Evolutionary conservation across 2,329 filamentous ascomycete species (phyloP).

Genomic region (Claviceps pazoutovae): DNA sequence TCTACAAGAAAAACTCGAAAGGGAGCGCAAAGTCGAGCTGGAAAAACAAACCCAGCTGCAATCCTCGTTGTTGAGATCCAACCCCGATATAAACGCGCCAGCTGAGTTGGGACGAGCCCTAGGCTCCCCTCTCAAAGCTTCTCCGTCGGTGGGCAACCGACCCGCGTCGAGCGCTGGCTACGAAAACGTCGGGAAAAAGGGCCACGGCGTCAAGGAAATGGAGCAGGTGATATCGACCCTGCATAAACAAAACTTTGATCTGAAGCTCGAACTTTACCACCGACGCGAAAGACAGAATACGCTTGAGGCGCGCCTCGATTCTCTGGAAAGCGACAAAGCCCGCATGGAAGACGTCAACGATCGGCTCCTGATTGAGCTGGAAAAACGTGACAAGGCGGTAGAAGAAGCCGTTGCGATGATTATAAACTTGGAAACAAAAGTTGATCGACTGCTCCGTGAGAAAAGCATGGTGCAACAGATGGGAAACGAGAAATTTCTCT

Average conservation of each 20-base stretch:
- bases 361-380: constrained; percentile 43
- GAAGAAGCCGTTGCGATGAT: constrained; percentile 60
- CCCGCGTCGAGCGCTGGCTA: constrained; percentile 28
- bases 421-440: constrained; percentile 45
- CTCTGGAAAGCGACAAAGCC: constrained; percentile 37
- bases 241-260: constrained; percentile 64
- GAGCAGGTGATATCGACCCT: constrained; percentile 54
- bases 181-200: constrained; percentile 33
- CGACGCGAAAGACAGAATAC: constrained; percentile 48
- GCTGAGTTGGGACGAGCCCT: constrained; percentile 24
- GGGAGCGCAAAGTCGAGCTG: constrained; percentile 34
- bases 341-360: constrained; percentile 46
- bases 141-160: constrained; percentile 22
- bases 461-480: constrained; percentile 38
- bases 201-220: constrained; percentile 52
- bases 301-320: constrained; percentile 43
- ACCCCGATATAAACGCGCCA: constrained; percentile 24
- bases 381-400: constrained; percentile 55
- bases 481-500: constrained; percentile 27
- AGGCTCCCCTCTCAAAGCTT: constrained; percentile 25
- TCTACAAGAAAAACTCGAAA: constrained; percentile 41
- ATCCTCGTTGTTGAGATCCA: constrained; percentile 19
- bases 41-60: constrained; percentile 23
- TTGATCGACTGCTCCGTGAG: constrained; percentile 40
- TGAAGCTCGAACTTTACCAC: constrained; percentile 61